Conservation (phyloP, 2,329 filamentous ascomycete species). For the Ascochyta rabiei region DNA sequence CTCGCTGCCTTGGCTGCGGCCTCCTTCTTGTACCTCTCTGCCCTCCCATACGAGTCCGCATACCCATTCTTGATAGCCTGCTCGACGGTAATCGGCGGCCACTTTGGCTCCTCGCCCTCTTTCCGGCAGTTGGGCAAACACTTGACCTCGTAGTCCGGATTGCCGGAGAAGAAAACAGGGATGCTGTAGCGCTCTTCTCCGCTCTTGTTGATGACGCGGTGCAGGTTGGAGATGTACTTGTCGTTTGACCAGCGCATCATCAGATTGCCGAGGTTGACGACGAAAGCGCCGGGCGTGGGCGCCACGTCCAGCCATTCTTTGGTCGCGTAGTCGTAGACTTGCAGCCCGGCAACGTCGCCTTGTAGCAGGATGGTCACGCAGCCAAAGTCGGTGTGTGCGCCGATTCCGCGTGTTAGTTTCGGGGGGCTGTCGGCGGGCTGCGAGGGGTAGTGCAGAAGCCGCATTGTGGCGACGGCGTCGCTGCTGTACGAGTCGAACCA, state of each 20-base stretch:
- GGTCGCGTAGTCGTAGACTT: constrained; percentile 73
- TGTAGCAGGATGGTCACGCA: constrained; percentile 52
- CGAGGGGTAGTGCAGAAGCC: constrained; percentile 52
- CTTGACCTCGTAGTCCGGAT: constrained; percentile 52
- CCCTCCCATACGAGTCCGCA: constrained; percentile 52
- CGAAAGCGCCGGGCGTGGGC: constrained; percentile 76
- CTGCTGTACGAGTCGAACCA: constrained; percentile 48
- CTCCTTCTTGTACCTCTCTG: constrained; percentile 51
- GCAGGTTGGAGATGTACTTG: constrained; percentile 50
- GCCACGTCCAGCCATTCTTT: constrained; percentile 82
- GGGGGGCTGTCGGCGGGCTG: constrained; percentile 36
- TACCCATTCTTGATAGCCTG: constrained; percentile 51
- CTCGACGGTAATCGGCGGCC: constrained; percentile 52
- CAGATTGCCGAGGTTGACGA: constrained; percentile 76
- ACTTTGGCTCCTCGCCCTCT: constrained; percentile 47
- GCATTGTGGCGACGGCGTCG: constrained; percentile 50
- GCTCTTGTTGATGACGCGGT: constrained; percentile 52
- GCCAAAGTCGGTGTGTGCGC: constrained; percentile 54
- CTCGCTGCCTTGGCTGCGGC: constrained; percentile 27
- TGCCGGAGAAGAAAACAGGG: constrained; percentile 52
- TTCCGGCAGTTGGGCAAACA: constrained; percentile 52
- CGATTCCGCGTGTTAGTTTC: constrained; percentile 49
- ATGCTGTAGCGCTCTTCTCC: constrained; percentile 41
- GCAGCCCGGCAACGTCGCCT: constrained; percentile 63
- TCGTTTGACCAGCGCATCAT: constrained; percentile 54